Base-by-base conservation (phyloP, 345 rosid species). In the Ailanthus altissimus region DNA sequence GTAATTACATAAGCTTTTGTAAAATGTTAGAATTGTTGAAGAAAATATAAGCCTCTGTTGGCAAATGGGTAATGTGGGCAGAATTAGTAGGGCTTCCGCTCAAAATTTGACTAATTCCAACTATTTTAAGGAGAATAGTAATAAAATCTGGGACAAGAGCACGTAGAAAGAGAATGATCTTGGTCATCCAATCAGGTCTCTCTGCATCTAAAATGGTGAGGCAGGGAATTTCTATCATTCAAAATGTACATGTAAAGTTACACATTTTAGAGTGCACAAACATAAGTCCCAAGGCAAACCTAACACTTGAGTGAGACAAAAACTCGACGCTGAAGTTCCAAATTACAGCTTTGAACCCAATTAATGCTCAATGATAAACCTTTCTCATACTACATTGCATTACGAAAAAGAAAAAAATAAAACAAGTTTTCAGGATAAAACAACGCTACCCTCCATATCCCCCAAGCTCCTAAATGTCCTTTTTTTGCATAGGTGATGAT, bases 371-470 rank as follows among this genome's bases (percentile, higher is more conserved):
- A n/a, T n/a, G n/a, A n/a, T n/a, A n/a, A n/a, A n/a, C n/a, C n/a
- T n/a, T n/a, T n/a, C n/a, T n/a, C n/a, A n/a, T n/a, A n/a, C n/a
- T n/a, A n/a, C n/a, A n/a, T n/a, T n/a, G n/a, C n/a, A n/a, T n/a
- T n/a, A n/a, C n/a, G n/a, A n/a, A n/a, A n/a, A n/a, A n/a, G n/a
- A n/a, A n/a, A n/a, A n/a, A n/a, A n/a, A n/a, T n/a, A n/a, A n/a
- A n/a, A n/a, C n/a, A n/a, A n/a, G n/a, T n/a, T n/a, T n/a, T n/a
- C n/a, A n/a, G n/a, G n/a, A n/a, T n/a, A n/a, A n/a, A n/a, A n/a
- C n/a, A n/a, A n/a, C n/a, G n/a, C n/a, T n/a, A 59, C 64, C 40
- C 16, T 72, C 59, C 18, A 74, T 28, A 28, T 74, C 45, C 77
- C 13, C 13, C 14, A n/a, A 61, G 56, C 47, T 61, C 57, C 20